phyloP scores from a whole-genome alignment of 1,284 basidiomycete genomes.

The Irpex rosettiformis region DNA sequence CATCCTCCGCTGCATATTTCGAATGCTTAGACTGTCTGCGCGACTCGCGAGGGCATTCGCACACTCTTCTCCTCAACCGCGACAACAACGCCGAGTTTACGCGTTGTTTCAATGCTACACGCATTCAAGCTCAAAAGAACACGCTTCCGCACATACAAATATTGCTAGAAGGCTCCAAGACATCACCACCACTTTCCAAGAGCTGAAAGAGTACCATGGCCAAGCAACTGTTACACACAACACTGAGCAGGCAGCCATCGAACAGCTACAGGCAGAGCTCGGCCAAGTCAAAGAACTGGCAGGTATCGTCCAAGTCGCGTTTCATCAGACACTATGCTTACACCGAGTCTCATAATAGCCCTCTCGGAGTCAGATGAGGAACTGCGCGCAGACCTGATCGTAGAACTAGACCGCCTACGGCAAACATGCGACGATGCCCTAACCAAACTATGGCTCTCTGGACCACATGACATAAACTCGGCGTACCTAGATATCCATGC shows the following conservation, averaged over 20 bases:
- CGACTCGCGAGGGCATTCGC: no score
- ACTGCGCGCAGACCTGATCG: constrained; percentile 13
- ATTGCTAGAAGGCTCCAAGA: background rate
- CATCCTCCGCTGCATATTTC: no score
- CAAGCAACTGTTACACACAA: no score
- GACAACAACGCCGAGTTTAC: no score
- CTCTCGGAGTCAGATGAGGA: constrained; percentile 7
- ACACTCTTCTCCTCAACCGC: no score
- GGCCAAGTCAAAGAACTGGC: constrained; percentile 13
- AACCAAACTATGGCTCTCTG: constrained; percentile 15
- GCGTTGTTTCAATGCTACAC: background rate
- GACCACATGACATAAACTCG: constrained; percentile 17
- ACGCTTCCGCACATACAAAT: background rate
- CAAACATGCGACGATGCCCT: constrained; percentile 14
- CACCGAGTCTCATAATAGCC: constrained; percentile 3
- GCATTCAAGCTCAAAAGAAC: background rate
- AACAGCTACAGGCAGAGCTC: constrained; percentile 5
- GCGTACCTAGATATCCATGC: constrained; percentile 19
- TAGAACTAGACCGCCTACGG: constrained; percentile 15
- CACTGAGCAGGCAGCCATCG: background rate
- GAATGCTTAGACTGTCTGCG: no score
- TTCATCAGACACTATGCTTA: background rate
- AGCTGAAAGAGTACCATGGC: background rate
- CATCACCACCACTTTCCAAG: background rate
- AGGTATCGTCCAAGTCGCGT: constrained; percentile 4